Evolutionary conservation across 2,329 filamentous ascomycete genomes (phyloP), one percentile per base, ranked within the genome.

Genomic region (Pleoardoris graminearum): DNA sequence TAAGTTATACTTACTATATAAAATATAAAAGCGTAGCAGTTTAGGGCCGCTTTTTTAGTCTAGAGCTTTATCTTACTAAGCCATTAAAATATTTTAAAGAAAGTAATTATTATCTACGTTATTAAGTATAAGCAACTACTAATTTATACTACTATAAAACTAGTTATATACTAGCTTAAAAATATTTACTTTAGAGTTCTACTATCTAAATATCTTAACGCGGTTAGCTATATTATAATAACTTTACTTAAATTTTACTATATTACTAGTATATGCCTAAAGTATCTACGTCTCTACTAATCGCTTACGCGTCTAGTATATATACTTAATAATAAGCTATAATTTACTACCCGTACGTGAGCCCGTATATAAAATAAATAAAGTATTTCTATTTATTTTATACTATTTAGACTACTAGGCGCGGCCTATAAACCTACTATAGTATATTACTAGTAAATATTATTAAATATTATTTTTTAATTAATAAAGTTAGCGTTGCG

Each of bases 401-500:
- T 38, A 19, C 48, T 38, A 6, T 36, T 27, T 12, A 50, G 47
- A 8, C 48, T 64, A 7, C 66, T 59, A 21, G 68, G 60, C 17
- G 7, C 36, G 17, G 7, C 12, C 17, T 14, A 19, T 3, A n/a
- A n/a, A n/a, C n/a, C n/a, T n/a, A n/a, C n/a, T n/a, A n/a, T n/a
- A n/a, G n/a, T n/a, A n/a, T 11, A 39, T 39, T 14, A 8, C 19
- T 39, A 5, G 17, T 23, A 19, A 8, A 39, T 10, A 17, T 39
- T 8, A 11, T 39, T 19, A 19, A 39, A 19, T 17, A 39, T 14
- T 14, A 19, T 39, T 4, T 19, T 19, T 11, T 19, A 58, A 14
- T 65, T 54, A 22, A 69, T 52, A 36, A 67, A 67, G 50, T 64
- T 56, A 8, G 19, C 12, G 1, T 69, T 62, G 7, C 55, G 57